Conservation (phyloP, 2,329 filamentous ascomycete species). For the Penicillium janthinellum region DNA sequence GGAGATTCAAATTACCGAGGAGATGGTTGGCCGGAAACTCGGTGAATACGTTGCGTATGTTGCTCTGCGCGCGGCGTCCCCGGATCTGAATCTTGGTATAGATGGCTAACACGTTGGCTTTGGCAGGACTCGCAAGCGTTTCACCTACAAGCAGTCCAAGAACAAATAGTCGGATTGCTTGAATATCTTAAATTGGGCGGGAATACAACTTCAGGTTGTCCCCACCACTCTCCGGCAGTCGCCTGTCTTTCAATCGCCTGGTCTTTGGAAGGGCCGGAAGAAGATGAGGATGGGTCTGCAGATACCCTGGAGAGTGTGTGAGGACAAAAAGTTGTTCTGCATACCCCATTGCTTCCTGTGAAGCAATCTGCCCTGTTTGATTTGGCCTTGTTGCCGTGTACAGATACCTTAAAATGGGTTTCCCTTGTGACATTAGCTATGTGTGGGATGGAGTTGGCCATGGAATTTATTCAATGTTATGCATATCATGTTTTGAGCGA, state of each 20-base stretch:
- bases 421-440: constrained; percentile 27
- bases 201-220: neutral
- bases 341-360: neutral
- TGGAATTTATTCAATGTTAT: constrained; percentile 21
- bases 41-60: constrained; percentile 87
- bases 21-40: constrained; percentile 95
- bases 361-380: constrained; percentile 7
- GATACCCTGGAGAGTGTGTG: constrained; percentile 6
- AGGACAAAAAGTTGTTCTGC: neutral
- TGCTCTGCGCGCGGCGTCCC: neutral
- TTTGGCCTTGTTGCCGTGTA: constrained; percentile 26
- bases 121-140: constrained; percentile 65
- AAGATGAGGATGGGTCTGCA: neutral
- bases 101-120: constrained; percentile 2
- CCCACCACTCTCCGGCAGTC: neutral
- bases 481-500: constrained; percentile 3
- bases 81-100: neutral
- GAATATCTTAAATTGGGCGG: neutral
- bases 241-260: neutral
- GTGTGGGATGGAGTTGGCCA: constrained; percentile 28
- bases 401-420: constrained; percentile 25
- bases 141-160: constrained; percentile 70
- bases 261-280: neutral
- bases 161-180: constrained; percentile 56
- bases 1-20: constrained; percentile 82